Percentiles rank a stretch among this genome's conserved stretches.
phyloP scores from a whole-genome alignment of 768 basidiomycete species.

The Clathrus columnatus region DNA sequence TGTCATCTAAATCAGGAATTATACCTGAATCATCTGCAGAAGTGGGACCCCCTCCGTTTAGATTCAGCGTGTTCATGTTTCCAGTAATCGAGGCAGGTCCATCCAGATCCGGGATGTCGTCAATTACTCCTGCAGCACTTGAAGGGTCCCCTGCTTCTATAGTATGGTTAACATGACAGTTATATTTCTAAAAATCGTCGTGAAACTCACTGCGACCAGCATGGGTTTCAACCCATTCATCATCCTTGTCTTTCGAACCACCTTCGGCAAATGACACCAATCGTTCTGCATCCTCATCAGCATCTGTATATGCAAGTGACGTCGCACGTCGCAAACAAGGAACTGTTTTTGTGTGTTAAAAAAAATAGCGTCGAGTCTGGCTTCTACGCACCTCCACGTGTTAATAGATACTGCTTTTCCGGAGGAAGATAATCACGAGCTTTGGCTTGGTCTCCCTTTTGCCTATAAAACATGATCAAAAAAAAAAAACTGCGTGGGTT shows the following conservation, averaged over 20 bases:
- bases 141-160: slow-evolving; percentile 42
- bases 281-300: slow-evolving; percentile 93
- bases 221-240: slow-evolving; percentile 99
- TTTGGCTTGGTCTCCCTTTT: slow-evolving; percentile 83
- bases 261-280: slow-evolving; percentile 68
- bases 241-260: slow-evolving; percentile 44
- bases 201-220: slow-evolving; percentile 47
- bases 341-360: slow-evolving; percentile 33
- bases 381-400: slow-evolving; percentile 48
- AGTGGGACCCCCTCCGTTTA: slow-evolving; percentile 8
- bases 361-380: background rate
- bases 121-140: slow-evolving; percentile 56
- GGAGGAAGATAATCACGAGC: slow-evolving; percentile 85
- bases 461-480: slow-evolving; percentile 42
- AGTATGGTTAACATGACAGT: slow-evolving; percentile 5
- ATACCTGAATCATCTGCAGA: slow-evolving; percentile 4
- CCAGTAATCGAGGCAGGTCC: slow-evolving; percentile 21
- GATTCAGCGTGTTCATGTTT: slow-evolving; percentile 3
- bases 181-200: background rate
- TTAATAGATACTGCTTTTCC: slow-evolving; percentile 96
- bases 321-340: slow-evolving; percentile 92
- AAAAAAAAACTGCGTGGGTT: background rate
- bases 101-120: slow-evolving; percentile 85
- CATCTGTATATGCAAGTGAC: slow-evolving; percentile 87
- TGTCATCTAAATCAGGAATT: slow-evolving; percentile 93